These are phyloP conservation scores for Metarhizium album DNA, from an alignment of 2,329 filamentous ascomycete species.

Conservation along the genomic window DNA sequence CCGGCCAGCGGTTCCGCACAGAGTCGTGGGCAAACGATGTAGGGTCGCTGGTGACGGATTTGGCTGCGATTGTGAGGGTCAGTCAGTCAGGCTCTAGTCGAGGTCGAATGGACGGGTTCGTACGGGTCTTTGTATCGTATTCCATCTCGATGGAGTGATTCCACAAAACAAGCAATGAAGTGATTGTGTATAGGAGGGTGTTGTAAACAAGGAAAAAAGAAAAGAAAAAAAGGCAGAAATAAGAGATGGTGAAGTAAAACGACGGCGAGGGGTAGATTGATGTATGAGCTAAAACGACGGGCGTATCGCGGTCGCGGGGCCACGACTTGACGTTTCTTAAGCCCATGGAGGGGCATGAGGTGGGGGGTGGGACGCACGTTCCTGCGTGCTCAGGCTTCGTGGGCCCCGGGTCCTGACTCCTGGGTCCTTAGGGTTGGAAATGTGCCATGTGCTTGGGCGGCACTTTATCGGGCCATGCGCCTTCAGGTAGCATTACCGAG, in stretches of 20 bases:
- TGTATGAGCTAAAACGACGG: background rate
- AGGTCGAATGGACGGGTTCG: slow-evolving; percentile 20
- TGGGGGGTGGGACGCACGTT: too few species aligned
- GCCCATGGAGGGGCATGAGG: background rate
- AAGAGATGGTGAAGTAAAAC: background rate
- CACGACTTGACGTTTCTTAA: too few species aligned
- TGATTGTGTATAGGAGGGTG: background rate
- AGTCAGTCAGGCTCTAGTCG: background rate
- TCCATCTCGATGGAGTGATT: slow-evolving; percentile 44
- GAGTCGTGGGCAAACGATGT: slow-evolving; percentile 82
- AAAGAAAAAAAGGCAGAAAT: background rate
- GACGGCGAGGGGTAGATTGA: background rate
- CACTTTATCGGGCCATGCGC: too few species aligned
- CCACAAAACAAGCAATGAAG: background rate
- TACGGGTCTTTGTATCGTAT: slow-evolving; percentile 63
- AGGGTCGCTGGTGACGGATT: slow-evolving; percentile 68
- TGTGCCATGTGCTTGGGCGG: too few species aligned
- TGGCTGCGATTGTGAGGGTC: slow-evolving; percentile 39
- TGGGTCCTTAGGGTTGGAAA: too few species aligned
- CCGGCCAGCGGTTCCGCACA: slow-evolving; percentile 79
- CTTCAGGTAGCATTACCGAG: too few species aligned
- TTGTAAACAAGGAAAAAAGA: too few species aligned
- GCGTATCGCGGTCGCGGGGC: background rate
- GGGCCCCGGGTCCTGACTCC: too few species aligned
- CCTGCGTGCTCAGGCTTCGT: too few species aligned